phyloP scores from a whole-genome alignment of 169 alveolate genomes.

The Fabrea salina region DNA sequence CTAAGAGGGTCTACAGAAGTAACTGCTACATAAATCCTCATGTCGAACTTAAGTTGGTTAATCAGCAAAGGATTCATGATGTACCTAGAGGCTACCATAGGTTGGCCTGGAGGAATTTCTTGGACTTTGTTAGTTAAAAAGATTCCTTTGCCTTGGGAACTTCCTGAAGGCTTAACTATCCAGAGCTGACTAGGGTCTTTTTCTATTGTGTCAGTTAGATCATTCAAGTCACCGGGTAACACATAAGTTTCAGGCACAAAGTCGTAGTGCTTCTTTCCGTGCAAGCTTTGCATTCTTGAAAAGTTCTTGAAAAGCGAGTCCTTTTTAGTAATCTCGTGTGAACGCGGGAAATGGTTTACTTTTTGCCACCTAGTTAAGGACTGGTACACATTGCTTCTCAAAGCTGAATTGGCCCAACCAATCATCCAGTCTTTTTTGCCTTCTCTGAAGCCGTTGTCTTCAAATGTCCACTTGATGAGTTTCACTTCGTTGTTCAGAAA shows the following conservation, averaged over 20 bases:
- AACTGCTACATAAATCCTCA: conserved; percentile 76
- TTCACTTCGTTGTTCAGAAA: conserved; percentile 20
- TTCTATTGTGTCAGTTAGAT: conserved; percentile 52
- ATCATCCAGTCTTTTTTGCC: conserved; percentile 10
- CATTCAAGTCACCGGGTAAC: conserved; percentile 50
- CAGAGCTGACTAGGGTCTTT: conserved; percentile 38
- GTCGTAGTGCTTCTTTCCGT: conserved; percentile 52
- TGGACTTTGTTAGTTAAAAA: conserved; percentile 51
- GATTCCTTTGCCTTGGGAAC: conserved; percentile 81
- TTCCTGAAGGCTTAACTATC: conserved; percentile 71
- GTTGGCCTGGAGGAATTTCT: conserved; percentile 37
- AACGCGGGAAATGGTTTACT: conserved; percentile 73
- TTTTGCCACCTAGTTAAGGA: conserved; percentile 41
- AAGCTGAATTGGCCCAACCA: conserved; percentile 16
- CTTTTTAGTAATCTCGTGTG: conserved; percentile 71
- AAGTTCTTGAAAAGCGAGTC: conserved; percentile 61
- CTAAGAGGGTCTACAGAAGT: conserved; percentile 78
- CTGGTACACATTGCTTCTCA: conserved; percentile 17
- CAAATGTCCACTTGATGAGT: conserved; percentile 11
- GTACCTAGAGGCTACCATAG: conserved; percentile 46
- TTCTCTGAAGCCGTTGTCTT: conserved; percentile 32
- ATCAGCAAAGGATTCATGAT: conserved; percentile 72
- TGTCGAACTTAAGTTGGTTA: conserved; percentile 75
- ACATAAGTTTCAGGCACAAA: conserved; percentile 69
- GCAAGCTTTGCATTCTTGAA: conserved; percentile 50